phyloP scores from a whole-genome alignment of 2,329 filamentous ascomycete genomes.

The Botryotinia convoluta region DNA sequence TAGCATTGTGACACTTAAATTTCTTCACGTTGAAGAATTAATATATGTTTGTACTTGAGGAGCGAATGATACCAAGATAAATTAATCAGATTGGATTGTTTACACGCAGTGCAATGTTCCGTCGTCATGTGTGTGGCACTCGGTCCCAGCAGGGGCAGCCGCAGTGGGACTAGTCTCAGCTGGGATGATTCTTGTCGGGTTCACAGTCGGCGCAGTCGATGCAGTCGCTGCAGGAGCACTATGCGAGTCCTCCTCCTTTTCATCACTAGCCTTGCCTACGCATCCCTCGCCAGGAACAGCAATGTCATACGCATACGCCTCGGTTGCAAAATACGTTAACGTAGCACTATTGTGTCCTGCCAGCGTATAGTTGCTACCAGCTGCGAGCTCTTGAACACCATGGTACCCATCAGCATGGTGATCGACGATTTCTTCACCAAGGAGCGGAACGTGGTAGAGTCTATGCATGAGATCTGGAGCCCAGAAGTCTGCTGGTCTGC shows the following conservation, averaged over 20 bases:
- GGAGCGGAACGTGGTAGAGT: constrained; percentile 58
- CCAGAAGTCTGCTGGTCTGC: neutral
- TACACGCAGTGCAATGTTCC: neutral
- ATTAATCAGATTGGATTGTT: neutral
- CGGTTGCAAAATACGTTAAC: constrained; percentile 67
- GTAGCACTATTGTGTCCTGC: constrained; percentile 58
- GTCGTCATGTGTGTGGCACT: constrained; percentile 1
- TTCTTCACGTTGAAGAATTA: neutral
- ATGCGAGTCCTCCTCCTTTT: neutral
- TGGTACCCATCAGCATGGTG: constrained; percentile 61
- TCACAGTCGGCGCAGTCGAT: neutral
- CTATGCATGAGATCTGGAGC: constrained; percentile 62
- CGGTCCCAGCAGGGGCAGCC: neutral
- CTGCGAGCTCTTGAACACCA: constrained; percentile 52
- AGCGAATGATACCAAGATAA: neutral
- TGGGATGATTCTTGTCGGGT: neutral
- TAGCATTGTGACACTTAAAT: neutral
- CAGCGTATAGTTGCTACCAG: constrained; percentile 46
- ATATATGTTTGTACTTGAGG: neutral
- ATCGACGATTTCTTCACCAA: constrained; percentile 59
- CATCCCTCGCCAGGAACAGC: constrained; percentile 46
- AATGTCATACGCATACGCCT: constrained; percentile 65
- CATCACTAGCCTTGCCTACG: neutral
- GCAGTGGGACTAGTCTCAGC: neutral
- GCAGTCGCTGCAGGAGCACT: neutral